Base-by-base conservation (phyloP, 2,329 filamentous ascomycete species). In the Calonectria multiphialidica region DNA sequence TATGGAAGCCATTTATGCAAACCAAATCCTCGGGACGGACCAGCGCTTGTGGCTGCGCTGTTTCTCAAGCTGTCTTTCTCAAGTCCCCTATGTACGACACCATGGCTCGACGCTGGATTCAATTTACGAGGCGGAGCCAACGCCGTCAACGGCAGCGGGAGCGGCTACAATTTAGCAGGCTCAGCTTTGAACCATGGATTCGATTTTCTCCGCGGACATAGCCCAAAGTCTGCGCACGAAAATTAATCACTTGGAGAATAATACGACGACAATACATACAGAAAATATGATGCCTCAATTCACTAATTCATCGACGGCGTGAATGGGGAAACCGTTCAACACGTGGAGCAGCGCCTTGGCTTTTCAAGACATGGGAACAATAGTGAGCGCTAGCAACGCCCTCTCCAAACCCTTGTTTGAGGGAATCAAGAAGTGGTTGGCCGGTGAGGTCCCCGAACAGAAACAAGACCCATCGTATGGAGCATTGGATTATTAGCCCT, bases 271-370 rank as follows among this genome's bases (percentile, higher is more conserved):
- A 63, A 75, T 63, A 49, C 42, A 47, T 23, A 23, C 21, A 57
- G 15, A 37, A 47, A 55, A 68, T 44, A 15, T 50, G 45, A 74
- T 75, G 30, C 65, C 63, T 72, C 61, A 40, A 61, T 21, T 67
- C 50, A 23, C 66, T 47, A 62, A 72, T n/a, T 30, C 28, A 28
- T 53, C 28, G 40, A 57, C 57, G 50, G 55, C 49, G 44, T 66
- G 65, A 55, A 68, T 53, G 66, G 68, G 73, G 68, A 72, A 77
- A 72, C 76, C 76, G 75, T 78, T 75, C 75, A 67, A 68, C 76
- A 77, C 76, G 75, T 78, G 76, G 74, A 77, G 67, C 65, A 69
- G 64, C 73, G 69, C 64, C 76, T 76, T 77, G 73, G 76, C 66
- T 70, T 47, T 47, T 49, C 72, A 30, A 70, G 66, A 55, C 47